These are phyloP conservation scores for Letharia lupina DNA, from an alignment of 495 filamentous ascomycete species.

Conservation along the genomic window DNA sequence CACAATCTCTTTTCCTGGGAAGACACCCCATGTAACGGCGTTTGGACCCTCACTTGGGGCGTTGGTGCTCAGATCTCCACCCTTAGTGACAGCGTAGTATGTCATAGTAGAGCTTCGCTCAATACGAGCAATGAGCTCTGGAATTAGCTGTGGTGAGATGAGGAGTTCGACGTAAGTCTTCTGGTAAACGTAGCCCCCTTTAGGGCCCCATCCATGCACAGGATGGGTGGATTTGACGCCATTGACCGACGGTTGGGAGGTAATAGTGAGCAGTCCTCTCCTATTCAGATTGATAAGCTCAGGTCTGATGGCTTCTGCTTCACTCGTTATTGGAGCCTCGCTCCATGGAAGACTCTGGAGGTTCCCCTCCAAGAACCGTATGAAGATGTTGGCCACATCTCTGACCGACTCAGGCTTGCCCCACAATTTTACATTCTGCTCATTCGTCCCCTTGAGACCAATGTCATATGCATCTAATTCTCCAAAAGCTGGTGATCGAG, in stretches of 20 bases:
- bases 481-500: conserved; percentile 92
- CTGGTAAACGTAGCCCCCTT: conserved; percentile 95
- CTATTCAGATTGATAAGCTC: conserved; percentile 73
- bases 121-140: conserved; percentile 72
- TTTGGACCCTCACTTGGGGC: conserved; percentile 78
- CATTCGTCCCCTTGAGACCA: conserved; percentile 91
- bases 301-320: conserved; percentile 68
- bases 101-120: conserved; percentile 72
- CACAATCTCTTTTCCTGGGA: conserved; percentile 96
- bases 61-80: conserved; percentile 77
- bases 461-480: conserved; percentile 94
- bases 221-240: conserved; percentile 84
- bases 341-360: conserved; percentile 89
- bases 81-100: conserved; percentile 83
- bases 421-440: conserved; percentile 93
- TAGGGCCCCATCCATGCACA: conserved; percentile 87
- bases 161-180: conserved; percentile 95
- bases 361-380: conserved; percentile 70
- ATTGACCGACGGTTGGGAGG: conserved; percentile 93
- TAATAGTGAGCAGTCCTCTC: conserved; percentile 87
- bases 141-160: conserved; percentile 67
- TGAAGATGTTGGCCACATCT: conserved; percentile 76
- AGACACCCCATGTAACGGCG: conserved; percentile 98
- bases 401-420: conserved; percentile 70
- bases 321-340: conserved; percentile 72